Evolutionary conservation across 371 early-diverging fungal genomes (phyloP).

Genomic region (Lichtheimia ornata): DNA sequence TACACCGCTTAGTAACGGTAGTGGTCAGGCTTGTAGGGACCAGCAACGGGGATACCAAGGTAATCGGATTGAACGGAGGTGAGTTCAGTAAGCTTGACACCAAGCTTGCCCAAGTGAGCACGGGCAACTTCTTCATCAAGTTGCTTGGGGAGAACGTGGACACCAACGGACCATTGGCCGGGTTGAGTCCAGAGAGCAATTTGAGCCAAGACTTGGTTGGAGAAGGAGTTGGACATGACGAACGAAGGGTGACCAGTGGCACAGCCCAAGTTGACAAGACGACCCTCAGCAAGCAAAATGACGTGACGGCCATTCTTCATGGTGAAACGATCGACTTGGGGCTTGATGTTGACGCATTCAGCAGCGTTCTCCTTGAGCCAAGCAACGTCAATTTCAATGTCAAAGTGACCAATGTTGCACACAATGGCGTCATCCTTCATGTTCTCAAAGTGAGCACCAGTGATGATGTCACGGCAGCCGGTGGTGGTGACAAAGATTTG

Average conservation of each 20-base stretch:
- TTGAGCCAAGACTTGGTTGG: constrained; percentile 98
- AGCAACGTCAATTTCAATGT: constrained; percentile 98
- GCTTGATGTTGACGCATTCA: constrained; percentile 92
- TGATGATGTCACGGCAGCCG: constrained; percentile 98
- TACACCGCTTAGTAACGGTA: constrained; percentile 74
- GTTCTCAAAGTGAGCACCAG: constrained; percentile 83
- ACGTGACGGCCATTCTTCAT: constrained; percentile 93
- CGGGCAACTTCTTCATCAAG: constrained; percentile 99
- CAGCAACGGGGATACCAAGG: constrained; percentile 80
- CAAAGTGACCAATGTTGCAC: constrained; percentile 99
- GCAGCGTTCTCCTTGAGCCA: constrained; percentile 97
- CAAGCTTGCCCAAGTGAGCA: constrained; percentile 94
- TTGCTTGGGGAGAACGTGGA: constrained; percentile 98
- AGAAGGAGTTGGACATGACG: constrained; percentile 99
- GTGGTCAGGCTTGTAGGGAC: constrained; percentile 97
- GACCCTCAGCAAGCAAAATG: constrained; percentile 97
- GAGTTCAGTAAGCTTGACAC: constrained; percentile 87
- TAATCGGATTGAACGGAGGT: constrained; percentile 82
- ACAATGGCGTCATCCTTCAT: constrained; percentile 99
- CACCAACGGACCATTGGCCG: constrained; percentile 89
- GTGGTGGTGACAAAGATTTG: constrained; percentile 99
- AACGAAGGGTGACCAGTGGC: constrained; percentile 99
- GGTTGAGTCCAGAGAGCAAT: constrained; percentile 97
- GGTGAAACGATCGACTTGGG: constrained; percentile 97
- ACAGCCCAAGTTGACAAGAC: constrained; percentile 99